Base-by-base conservation (phyloP, 371 early-diverging fungal species). In the Mortierella sp. region DNA sequence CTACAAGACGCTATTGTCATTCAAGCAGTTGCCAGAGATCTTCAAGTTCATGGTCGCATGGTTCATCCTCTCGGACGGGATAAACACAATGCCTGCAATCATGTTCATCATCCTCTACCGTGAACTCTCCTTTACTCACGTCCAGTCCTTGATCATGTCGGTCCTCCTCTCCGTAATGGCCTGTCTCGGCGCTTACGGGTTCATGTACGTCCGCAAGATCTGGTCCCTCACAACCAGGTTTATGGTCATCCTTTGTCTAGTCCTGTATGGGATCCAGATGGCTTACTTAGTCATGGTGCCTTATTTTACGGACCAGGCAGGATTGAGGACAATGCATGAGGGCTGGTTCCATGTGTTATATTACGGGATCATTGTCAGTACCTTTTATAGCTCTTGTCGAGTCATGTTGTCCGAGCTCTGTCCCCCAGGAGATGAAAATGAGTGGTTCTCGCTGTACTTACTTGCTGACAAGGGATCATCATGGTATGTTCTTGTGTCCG, bases 381-480 rank as follows among this genome's bases (percentile, higher is more conserved):
- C 86, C 1, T 85, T 85, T 50, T 82, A 77, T 16, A 55, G 77
- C 1, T 77, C 80, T 19, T 80, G 26, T 47, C 86, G 93, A 34
- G 89, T 87, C 13, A 50, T 90, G 79, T 88, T 91, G 48, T 81
- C 88, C 38, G 92, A 90, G 42, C 71, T 91, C 54, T 77, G 89
- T 38, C 92, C 91, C 0, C 72, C 78, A 8, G 92, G 92, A 14
- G 84, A 87, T 70, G 92, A 91, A 75, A 90, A 89, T 63, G 92
- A 92, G 79, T 90, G 92, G 80, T 92, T 91, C 72, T 83, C 88
- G 38, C 28, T 92, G 21, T 91, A 88, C 74, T 82, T 91, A 63
- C 89, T 94, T 55, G 92, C 93, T 14, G 94, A 94, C 84, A 92
- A 91, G 82, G 94, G 95, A 8, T 92, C 92, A 3, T 89, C 92